Conservation (phyloP, 768 basidiomycete genomes). For the Pleurotus salmoneostramineus region DNA sequence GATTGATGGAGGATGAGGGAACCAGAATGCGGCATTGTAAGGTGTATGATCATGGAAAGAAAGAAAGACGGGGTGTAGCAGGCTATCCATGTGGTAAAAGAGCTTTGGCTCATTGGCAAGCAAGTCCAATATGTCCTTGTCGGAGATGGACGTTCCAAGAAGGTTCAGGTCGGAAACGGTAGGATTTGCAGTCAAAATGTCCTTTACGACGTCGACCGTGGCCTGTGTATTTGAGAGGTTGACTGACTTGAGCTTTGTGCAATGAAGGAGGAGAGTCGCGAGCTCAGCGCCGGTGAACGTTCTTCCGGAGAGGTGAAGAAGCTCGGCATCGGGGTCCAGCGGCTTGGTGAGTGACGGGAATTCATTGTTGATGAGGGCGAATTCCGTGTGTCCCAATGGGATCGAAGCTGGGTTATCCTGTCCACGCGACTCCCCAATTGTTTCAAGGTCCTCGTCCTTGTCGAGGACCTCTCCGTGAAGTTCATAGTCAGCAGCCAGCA, state of each 20-base stretch:
- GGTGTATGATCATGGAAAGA: background rate
- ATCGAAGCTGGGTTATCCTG: constrained; percentile 17
- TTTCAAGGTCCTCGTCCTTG: too few relatives aligned
- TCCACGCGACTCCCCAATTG: constrained; percentile 18
- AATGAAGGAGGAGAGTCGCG: constrained; percentile 9
- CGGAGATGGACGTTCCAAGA: constrained; percentile 19
- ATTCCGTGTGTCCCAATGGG: constrained; percentile 12
- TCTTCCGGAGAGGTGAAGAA: constrained; percentile 21
- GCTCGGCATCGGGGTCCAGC: constrained; percentile 10
- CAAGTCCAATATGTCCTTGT: constrained; percentile 17
- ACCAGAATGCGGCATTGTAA: background rate
- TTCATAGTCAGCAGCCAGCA: too few relatives aligned
- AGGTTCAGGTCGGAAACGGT: constrained; percentile 21
- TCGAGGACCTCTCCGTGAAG: too few relatives aligned
- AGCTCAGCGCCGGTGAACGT: constrained; percentile 20
- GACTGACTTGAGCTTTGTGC: constrained; percentile 13
- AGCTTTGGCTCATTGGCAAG: constrained; percentile 20
- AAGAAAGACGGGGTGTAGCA: constrained; percentile 24
- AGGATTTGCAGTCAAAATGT: constrained; percentile 16
- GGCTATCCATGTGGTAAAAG: constrained; percentile 21
- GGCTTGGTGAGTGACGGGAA: constrained; percentile 19
- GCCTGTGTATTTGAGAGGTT: constrained; percentile 24
- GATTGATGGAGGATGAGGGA: background rate
- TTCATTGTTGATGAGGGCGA: constrained; percentile 21
- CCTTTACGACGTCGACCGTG: constrained; percentile 16